A percentile compares a stretch with the other conserved stretches of the same genome.
phyloP scores from a whole-genome alignment of 2,329 filamentous ascomycete genomes.

The Aspergillus candidus region DNA sequence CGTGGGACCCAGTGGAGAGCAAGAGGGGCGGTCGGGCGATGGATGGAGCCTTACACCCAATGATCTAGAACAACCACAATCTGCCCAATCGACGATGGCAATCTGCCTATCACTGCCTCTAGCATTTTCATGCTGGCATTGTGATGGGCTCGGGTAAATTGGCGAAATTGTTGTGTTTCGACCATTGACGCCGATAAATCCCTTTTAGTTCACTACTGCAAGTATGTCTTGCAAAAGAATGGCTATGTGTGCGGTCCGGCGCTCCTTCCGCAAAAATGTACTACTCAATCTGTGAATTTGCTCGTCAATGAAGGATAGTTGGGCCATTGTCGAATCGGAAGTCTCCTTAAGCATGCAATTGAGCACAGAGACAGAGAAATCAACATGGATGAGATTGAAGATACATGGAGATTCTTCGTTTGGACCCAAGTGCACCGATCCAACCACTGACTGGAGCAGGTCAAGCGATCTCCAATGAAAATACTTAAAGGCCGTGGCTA shows the following conservation, averaged over 20 bases:
- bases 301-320: neutral
- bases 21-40: neutral
- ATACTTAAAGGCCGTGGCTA: neutral
- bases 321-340: neutral
- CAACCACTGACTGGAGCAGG: conserved; percentile 7
- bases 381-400: too few relatives aligned
- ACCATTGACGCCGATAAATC: too few relatives aligned
- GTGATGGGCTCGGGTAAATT: conserved; percentile 2
- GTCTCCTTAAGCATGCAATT: neutral
- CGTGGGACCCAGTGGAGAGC: neutral
- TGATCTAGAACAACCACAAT: neutral
- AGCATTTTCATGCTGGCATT: too few relatives aligned
- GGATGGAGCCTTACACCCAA: neutral
- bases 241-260: neutral
- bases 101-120: too few relatives aligned
- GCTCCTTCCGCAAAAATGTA: neutral
- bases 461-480: conserved; percentile 5
- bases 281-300: neutral
- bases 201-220: conserved; percentile 1
- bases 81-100: neutral
- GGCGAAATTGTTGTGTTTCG: neutral
- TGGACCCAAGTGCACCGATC: neutral
- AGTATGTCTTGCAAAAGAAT: conserved; percentile 1
- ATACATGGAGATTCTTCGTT: too few relatives aligned
- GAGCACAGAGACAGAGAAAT: too few relatives aligned